Base-by-base conservation (phyloP, 345 rosid species). In the Lumnitzera racemosa region DNA sequence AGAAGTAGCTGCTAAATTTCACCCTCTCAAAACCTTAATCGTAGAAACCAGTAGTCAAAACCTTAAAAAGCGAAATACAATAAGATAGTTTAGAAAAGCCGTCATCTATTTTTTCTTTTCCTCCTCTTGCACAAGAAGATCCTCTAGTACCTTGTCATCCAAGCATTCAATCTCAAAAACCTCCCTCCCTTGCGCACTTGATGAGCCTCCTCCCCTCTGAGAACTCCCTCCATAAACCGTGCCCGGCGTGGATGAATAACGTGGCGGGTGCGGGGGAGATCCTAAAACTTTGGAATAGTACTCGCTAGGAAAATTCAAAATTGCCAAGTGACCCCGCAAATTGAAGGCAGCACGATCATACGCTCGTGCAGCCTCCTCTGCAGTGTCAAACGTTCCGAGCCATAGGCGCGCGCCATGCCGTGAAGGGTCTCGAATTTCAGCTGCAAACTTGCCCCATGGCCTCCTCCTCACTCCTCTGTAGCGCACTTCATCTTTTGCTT, bases 391-490 rank as follows among this genome's bases (percentile, higher is more conserved):
- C 24, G 97, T 90, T 51, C 97, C 97, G 2, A 90, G 82, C 97
- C 97, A 90, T 51, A 72, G 62, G 24, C 97, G 83, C 2, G 81
- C 86, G 0, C 97, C 96, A 6, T 77, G 83, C 72, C 87, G 81
- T 1, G 80, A 61, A 0, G 97, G 83, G 63, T 90, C 97, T 53
- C 96, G 73, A 20, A 90, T 90, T 67, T 90, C 97, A 0, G 97
- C 89, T 0, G 97, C 97, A 4, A 64, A 90, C 71, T 90, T 90
- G 0, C 97, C 97, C 97, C 97, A 88, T 0, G 96, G 96, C 62
- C 97, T 66, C 59, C 81, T 79, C 41, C 97, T 73, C 17, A 90
- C 94, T 1, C 97, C 97, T 2, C 97, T 73, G 53, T 72, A 85
- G 2, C 80, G 80, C 20, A 80, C 72, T 46, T 64, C 74, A 49